Conservation (phyloP, 129 eudicot genomes). For the Gnaphalium uliginosum region DNA sequence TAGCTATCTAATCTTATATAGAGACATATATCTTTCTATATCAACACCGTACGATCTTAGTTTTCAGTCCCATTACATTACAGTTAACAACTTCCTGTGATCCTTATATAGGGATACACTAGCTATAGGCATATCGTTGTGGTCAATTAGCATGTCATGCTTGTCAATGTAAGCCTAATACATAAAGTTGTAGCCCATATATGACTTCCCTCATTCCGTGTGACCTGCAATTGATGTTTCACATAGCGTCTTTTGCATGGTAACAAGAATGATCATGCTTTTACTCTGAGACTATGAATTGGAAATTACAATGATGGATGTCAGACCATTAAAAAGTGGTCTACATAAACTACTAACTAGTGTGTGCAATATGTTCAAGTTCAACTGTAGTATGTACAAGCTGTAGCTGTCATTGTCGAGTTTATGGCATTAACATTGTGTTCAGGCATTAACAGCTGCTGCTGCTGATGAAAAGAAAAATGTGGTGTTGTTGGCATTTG, state of each 20-base stretch:
- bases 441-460: slow-evolving; percentile 89
- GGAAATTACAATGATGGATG: too few species aligned
- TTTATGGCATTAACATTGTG: slow-evolving; percentile 9
- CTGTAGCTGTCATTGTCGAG: not conserved
- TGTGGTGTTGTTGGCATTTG: slow-evolving; percentile 89
- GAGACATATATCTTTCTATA: too few species aligned
- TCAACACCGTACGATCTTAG: too few species aligned
- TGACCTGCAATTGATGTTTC: not conserved
- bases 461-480: slow-evolving; percentile 99
- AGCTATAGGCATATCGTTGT: too few species aligned
- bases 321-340: not conserved
- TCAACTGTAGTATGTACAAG: not conserved
- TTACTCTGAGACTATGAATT: not conserved
- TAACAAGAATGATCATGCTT: not conserved
- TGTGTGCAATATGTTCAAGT: slow-evolving; percentile 12
- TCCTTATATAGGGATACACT: too few species aligned
- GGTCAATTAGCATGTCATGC: not conserved
- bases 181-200: not conserved
- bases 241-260: not conserved
- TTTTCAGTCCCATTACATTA: too few species aligned
- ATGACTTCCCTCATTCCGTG: not conserved
- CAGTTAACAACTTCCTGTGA: too few species aligned
- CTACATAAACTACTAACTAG: slow-evolving; percentile 10
- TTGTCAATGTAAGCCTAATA: not conserved
- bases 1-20: too few species aligned